These are phyloP conservation scores for Gossypium sturtianum DNA, from an alignment of 345 rosid genomes.

Conservation along the genomic window DNA sequence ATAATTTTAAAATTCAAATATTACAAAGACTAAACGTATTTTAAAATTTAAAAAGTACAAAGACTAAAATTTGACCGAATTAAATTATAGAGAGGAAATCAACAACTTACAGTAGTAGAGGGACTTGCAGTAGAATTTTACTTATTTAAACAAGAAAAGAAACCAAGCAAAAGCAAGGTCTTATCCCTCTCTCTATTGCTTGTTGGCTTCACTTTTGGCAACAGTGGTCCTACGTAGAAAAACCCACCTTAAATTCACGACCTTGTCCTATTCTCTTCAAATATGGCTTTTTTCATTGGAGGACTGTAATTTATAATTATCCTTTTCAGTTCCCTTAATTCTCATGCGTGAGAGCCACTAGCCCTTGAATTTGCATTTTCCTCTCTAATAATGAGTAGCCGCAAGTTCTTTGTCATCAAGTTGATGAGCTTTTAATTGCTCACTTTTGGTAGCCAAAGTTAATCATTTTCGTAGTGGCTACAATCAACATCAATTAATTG, in stretches of 20 bases:
- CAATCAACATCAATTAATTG: not conserved
- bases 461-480: not conserved
- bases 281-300: not conserved
- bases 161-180: not conserved
- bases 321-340: not conserved
- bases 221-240: not conserved
- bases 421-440: not conserved
- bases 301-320: not conserved
- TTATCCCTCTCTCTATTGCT: not conserved
- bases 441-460: not conserved
- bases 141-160: not conserved
- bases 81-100: too few relatives aligned
- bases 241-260: not conserved
- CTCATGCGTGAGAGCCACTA: not conserved
- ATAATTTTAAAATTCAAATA: too few relatives aligned
- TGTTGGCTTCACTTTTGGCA: slow-evolving; percentile 2
- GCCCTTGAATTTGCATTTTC: not conserved
- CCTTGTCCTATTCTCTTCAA: slow-evolving; percentile 2
- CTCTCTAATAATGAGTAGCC: not conserved
- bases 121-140: too few relatives aligned
- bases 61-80: too few relatives aligned
- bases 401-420: not conserved
- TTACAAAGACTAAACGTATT: too few relatives aligned
- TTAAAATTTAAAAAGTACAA: too few relatives aligned
- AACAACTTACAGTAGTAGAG: too few relatives aligned